These are phyloP conservation scores for Ministeria vibrans DNA, from an alignment of 78 protist genomes.

Conservation along the genomic window DNA sequence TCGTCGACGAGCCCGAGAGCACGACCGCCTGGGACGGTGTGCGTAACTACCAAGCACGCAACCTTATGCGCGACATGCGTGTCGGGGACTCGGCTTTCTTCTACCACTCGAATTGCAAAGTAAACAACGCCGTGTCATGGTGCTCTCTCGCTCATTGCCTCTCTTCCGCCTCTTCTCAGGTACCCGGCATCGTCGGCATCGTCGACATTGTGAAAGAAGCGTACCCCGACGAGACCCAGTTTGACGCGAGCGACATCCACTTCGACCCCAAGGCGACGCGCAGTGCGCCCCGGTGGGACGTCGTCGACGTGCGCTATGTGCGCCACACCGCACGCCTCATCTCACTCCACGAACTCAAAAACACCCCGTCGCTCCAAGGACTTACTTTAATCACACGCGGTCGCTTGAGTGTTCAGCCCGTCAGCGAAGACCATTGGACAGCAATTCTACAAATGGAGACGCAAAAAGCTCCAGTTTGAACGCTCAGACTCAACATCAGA, in stretches of 20 bases:
- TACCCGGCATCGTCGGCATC: slow-evolving; percentile 30
- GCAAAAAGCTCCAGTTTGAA: too few species aligned
- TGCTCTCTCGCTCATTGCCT: too few species aligned
- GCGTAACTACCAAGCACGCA: slow-evolving; percentile 35
- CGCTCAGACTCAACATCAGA: too few species aligned
- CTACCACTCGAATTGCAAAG: slow-evolving; percentile 37
- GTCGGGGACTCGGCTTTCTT: slow-evolving; percentile 32
- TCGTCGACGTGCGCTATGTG: slow-evolving; percentile 1
- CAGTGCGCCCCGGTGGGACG: slow-evolving; percentile 5
- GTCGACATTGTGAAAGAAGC: neutral
- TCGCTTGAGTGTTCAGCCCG: too few species aligned
- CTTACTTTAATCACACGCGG: too few species aligned
- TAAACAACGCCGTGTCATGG: too few species aligned
- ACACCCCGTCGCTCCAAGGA: too few species aligned
- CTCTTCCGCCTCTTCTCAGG: too few species aligned
- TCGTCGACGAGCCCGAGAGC: too few species aligned
- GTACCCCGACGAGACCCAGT: slow-evolving; percentile 18
- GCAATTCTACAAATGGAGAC: too few species aligned
- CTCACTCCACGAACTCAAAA: neutral
- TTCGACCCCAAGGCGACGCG: slow-evolving; percentile 10
- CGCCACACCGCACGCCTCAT: neutral
- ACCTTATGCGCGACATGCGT: slow-evolving; percentile 22
- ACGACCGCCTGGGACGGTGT: too few species aligned
- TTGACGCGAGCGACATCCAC: neutral
- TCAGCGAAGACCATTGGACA: too few species aligned